These are phyloP conservation scores for Pythium angustatum DNA, from an alignment of 352 stramenopile genomes.

Conservation along the genomic window DNA sequence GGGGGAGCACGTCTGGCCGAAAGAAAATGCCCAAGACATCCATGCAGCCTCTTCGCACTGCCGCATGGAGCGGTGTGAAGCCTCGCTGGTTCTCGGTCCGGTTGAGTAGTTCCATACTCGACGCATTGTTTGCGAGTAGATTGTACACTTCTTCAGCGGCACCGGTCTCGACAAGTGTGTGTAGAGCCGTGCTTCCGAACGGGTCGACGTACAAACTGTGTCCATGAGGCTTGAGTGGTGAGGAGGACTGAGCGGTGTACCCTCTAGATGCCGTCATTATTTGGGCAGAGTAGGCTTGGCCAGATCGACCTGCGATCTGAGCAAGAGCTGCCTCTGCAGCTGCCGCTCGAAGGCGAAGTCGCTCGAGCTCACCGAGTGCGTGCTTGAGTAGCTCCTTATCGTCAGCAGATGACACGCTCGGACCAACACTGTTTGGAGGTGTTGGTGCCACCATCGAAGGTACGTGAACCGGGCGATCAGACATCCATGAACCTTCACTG, in stretches of 20 bases:
- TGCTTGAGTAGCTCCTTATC: slow-evolving; percentile 32
- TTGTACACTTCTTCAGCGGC: slow-evolving; percentile 52
- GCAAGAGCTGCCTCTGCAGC: slow-evolving; percentile 58
- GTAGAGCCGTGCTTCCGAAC: slow-evolving; percentile 61
- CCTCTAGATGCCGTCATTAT: neutral
- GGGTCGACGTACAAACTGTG: slow-evolving; percentile 38
- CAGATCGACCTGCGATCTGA: slow-evolving; percentile 24
- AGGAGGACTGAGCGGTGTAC: neutral
- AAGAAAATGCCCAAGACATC: slow-evolving; percentile 80
- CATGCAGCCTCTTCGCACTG: slow-evolving; percentile 53
- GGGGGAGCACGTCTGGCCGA: slow-evolving; percentile 65
- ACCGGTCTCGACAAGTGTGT: slow-evolving; percentile 43
- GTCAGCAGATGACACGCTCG: neutral
- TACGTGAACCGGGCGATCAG: slow-evolving; percentile 7
- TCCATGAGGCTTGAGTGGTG: neutral
- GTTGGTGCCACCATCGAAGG: neutral
- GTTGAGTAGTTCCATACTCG: slow-evolving; percentile 51
- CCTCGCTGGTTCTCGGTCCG: slow-evolving; percentile 55
- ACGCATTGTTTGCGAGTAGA: slow-evolving; percentile 47
- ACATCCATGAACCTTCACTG: slow-evolving; percentile 26
- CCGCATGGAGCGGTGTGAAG: slow-evolving; percentile 64
- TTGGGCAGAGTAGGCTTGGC: neutral
- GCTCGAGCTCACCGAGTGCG: slow-evolving; percentile 53
- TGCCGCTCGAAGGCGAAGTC: slow-evolving; percentile 59
- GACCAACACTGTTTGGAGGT: slow-evolving; percentile 20